Evolutionary conservation across 2,329 filamentous ascomycete genomes (phyloP), one percentile per base, ranked within the genome.

Genomic region (Aspergillus cejpii): DNA sequence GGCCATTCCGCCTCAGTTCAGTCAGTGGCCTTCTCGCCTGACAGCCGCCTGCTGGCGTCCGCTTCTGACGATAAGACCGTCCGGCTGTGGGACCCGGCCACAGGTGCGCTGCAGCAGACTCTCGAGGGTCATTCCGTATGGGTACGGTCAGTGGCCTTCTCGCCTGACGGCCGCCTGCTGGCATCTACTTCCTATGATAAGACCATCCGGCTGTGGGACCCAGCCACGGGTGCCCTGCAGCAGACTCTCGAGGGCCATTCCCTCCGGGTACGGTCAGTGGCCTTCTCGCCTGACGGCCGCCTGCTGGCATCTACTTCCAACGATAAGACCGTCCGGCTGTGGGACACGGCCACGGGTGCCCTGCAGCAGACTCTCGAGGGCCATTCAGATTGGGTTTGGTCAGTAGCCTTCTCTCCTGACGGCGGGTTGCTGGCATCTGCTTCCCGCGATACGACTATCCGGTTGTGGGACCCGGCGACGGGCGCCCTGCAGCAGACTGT

Each of bases 21-120:
- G 3, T 41, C 41, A 5, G 42, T 55, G 11, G 42, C 48, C 31
- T 56, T 57, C 40, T 43, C 39, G 6, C 20, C 37, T 7, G 55
- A 60, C 34, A 51, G 57, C 24, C 24, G 47, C 41, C 33, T 46
- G 12, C n/a, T 60, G 20, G 55, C 55, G n/a, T 58, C 50, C 14
- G 44, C 36, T 17, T 54, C 49, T 21, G 12, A n/a, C 12, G 50
- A 43, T 45, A 37, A 39, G 4, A 50, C 39, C 2, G 24, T 51
- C 20, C 34, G 39, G 44, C 41, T 52, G 19, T 54, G 51, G 51
- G 44, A 54, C n/a, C n/a, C n/a, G n/a, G n/a, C n/a, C n/a, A n/a
- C n/a, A n/a, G n/a, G n/a, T n/a, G n/a, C n/a, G n/a, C n/a, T n/a
- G n/a, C 2, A 27, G 24, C 24, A 27, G 6, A 7, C 24, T 6